Base-by-base conservation (phyloP, 129 eudicot genomes). In the Erigeron canadensis region DNA sequence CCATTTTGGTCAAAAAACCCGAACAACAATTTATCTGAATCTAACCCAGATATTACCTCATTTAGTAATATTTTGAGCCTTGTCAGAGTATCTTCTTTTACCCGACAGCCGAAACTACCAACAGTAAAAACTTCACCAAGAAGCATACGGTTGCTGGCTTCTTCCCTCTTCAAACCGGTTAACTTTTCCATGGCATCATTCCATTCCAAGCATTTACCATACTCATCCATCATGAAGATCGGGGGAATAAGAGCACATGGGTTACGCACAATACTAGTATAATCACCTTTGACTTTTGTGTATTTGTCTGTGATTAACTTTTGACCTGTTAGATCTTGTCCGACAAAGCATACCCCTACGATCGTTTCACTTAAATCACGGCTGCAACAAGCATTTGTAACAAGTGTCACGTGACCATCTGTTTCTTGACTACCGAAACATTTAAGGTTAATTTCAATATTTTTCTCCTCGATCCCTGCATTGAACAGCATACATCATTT, bases 301-400 rank as follows among this genome's bases (percentile, higher is more conserved):
- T 82, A 91, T 66, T 86, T 84, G 58, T 91, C 92, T 58, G 81
- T 70, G 44, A 91, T 86, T 71, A 80, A 38, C 76, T 74, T 88
- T 72, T 86, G 81, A 10, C 79, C 82, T 12, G 92, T 88, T 73
- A 91, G 53, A 84, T 91, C 95, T 74, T 91, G 90, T 67, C 97
- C 97, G 5, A 91, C 76, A 61, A 91, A 91, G 88, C 96, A 88
- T 78, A 84, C 88, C 18, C 96, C 96, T 8, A 84, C 79, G 64
- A 91, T 81, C 21, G 65, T 70, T 76, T 74, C 86, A 60, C 79
- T 77, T 44, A 84, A 39, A 67, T 91, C 97, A 53, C 86, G 87
- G 81, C 90, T 91, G 77, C 92, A 88, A 79, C 97, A 91, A 6
- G 97, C 90, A 73, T 86, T 91, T 48, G 87, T 82, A 21, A 91